These are phyloP conservation scores for Citrus unshiu DNA, from an alignment of 345 rosid species.

Conservation along the genomic window DNA sequence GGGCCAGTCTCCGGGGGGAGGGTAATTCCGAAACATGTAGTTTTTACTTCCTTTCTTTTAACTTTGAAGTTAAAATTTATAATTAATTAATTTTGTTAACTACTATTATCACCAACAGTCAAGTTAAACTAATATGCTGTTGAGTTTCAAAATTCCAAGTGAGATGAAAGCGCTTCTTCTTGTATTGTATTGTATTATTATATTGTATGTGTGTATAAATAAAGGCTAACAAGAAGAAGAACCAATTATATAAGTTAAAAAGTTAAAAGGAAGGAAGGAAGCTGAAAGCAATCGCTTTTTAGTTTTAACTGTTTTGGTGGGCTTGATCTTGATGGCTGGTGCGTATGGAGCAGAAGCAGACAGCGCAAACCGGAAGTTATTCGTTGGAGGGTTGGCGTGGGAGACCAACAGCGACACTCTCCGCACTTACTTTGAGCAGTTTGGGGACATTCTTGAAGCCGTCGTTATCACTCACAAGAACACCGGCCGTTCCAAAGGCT, in stretches of 20 bases:
- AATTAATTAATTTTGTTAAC: too few relatives aligned
- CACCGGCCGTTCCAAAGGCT: conserved; percentile 44
- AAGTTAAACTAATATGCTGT: too few relatives aligned
- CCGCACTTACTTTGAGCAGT: conserved; percentile 34
- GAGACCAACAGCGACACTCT: conserved; percentile 35
- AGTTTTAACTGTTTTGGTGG: not conserved
- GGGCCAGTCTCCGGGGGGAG: too few relatives aligned
- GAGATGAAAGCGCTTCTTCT: too few relatives aligned
- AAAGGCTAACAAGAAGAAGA: too few relatives aligned
- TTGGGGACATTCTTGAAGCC: conserved; percentile 41
- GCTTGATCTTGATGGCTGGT: not conserved
- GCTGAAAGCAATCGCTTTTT: not conserved
- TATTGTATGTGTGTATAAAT: too few relatives aligned
- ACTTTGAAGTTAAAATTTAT: too few relatives aligned
- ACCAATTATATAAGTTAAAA: too few relatives aligned
- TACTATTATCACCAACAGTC: too few relatives aligned
- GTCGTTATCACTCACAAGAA: conserved; percentile 40
- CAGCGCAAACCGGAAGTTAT: conserved; percentile 32
- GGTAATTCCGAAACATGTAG: not conserved
- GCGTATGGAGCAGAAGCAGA: not conserved
- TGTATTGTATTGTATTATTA: too few relatives aligned
- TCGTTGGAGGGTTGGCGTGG: conserved; percentile 46
- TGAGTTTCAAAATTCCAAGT: too few relatives aligned
- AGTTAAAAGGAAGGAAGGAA: too few relatives aligned
- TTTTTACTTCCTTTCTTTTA: not conserved